Percentiles rank a stretch among this genome's conserved stretches.
These are phyloP conservation scores for Primulina tabacum DNA, from an alignment of 257 asterid genomes.

Conservation along the genomic window DNA sequence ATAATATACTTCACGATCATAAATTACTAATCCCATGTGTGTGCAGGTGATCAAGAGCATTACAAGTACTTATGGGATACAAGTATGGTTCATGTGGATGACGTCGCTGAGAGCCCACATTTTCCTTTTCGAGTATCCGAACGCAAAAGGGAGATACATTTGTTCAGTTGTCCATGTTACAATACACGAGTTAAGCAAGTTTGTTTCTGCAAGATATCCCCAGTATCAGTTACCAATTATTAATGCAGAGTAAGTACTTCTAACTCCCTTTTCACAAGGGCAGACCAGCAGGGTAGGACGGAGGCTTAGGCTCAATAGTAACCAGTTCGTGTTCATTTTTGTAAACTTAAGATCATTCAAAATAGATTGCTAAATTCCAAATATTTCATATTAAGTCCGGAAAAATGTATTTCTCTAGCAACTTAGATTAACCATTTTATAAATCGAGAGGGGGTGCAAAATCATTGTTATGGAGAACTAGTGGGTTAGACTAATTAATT, in stretches of 20 bases:
- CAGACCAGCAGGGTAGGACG: too few species aligned
- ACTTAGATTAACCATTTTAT: too few species aligned
- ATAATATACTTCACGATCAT: too few species aligned
- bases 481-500: too few species aligned
- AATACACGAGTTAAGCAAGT: slow-evolving; percentile 25
- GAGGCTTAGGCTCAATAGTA: too few species aligned
- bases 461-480: too few species aligned
- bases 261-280: neutral
- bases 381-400: too few species aligned
- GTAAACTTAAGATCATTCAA: too few species aligned
- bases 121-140: slow-evolving; percentile 32
- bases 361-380: neutral
- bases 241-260: slow-evolving; percentile 26
- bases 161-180: slow-evolving; percentile 36
- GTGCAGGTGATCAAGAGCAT: slow-evolving; percentile 29
- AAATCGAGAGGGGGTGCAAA: too few species aligned
- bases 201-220: slow-evolving; percentile 36
- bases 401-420: too few species aligned
- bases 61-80: slow-evolving; percentile 11
- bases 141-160: slow-evolving; percentile 45
- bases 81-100: slow-evolving; percentile 40
- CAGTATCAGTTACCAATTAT: slow-evolving; percentile 24
- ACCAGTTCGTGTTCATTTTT: too few species aligned
- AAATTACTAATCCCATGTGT: neutral
- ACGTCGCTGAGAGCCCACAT: slow-evolving; percentile 42